Base-by-base conservation (phyloP, 495 filamentous ascomycete genomes). In the Aspergillus indologenus region DNA sequence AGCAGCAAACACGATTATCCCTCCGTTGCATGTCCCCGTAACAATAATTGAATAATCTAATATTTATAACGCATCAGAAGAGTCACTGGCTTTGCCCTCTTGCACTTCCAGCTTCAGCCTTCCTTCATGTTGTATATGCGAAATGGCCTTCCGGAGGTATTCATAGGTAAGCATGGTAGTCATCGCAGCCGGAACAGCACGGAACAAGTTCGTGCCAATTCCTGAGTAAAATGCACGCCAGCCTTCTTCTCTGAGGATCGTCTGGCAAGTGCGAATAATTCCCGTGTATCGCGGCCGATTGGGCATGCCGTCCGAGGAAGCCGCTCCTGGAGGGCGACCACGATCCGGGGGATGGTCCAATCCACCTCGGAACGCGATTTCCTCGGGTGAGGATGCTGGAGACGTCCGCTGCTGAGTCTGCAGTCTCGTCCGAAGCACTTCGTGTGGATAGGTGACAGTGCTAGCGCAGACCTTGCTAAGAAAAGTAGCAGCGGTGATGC, bases 101-200 rank as follows among this genome's bases (percentile, higher is more conserved):
- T 58, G 66, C 63, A 64, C 53, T 23, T 65, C 60, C 20, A 72
- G 63, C 64, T 75, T 75, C 48, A 69, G 54, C 49, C 70, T 59
- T 43, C 80, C 83, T 53, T 84, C 79, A 49, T 77, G 75, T 64
- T 81, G 80, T 34, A 84, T 59, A 19, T 65, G 69, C 42, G 71
- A 71, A 52, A 85, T 77, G 20, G 71, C 58, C 60, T 84, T 85
- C 76, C 90, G 90, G 49, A 90, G 75, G 68, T 87, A 90, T 75
- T 99, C 94, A 70, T 96, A 99, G 19, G 94, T 98, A 65, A 99
- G 82, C 85, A 99, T 91, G 7, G 94, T 98, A 40, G 96, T 96
- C 68, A 95, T 95, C 20, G 93, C 92, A 31, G 93, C 90, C 21
- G 94, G 94, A 19, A 99, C 86, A 17, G 94, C 95, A 53, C 94